These are phyloP conservation scores for Verruconis gallopava DNA, from an alignment of 2,329 filamentous ascomycete genomes.

Conservation along the genomic window DNA sequence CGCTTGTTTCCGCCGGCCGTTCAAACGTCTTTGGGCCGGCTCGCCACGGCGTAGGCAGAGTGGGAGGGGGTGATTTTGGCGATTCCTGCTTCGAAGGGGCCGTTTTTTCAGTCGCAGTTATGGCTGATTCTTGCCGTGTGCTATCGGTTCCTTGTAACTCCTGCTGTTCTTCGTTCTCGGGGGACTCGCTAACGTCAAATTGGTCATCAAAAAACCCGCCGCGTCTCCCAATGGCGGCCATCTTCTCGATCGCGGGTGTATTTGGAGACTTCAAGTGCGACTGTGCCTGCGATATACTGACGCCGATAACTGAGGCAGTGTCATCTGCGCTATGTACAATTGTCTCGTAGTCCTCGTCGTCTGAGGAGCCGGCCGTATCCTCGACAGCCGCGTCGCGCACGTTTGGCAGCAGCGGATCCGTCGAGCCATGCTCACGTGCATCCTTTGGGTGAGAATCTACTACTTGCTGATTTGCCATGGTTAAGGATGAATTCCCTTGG, in stretches of 20 bases:
- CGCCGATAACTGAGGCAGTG: constrained; percentile 27
- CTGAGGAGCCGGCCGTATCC: neutral
- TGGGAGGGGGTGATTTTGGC: too few species aligned
- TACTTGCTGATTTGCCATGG: too few species aligned
- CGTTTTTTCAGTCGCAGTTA: neutral
- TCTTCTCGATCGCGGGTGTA: constrained; percentile 47
- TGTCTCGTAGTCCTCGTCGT: neutral
- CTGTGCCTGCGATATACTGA: constrained; percentile 46
- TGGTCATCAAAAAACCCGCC: constrained; percentile 13
- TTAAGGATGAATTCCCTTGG: too few species aligned
- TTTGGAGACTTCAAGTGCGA: constrained; percentile 42
- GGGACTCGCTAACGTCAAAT: constrained; percentile 12
- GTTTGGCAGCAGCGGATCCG: too few species aligned
- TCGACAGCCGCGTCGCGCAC: constrained; percentile 2
- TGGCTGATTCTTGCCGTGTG: neutral
- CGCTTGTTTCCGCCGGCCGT: constrained; percentile 22
- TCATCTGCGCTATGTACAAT: too few species aligned
- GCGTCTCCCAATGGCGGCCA: constrained; percentile 38
- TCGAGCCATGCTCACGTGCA: too few species aligned
- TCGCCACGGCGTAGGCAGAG: constrained; percentile 26
- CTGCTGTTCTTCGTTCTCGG: constrained; percentile 9
- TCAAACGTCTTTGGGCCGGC: constrained; percentile 25
- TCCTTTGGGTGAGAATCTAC: too few species aligned
- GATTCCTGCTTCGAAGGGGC: too few species aligned
- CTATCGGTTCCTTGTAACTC: neutral